These are phyloP conservation scores for Cucumis sativus DNA, from an alignment of 306 rosid species.

Conservation along the genomic window Cucumber_9930_V3 NC_026660.2:7889001-7889500, in stretches of 20 bases:
- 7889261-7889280: not conserved
- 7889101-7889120: too few species aligned
- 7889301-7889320: too few species aligned
- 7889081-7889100: too few species aligned
- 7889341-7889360: not conserved
- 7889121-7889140: too few species aligned
- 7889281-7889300: not conserved
- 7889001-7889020: too few species aligned
- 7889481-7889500: not conserved
- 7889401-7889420: constrained; percentile 2
- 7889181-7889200: not conserved
- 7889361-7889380: not conserved
- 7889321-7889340: not conserved
- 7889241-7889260: not conserved
- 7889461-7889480: not conserved
- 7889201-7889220: not conserved
- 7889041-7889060: too few species aligned
- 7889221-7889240: not conserved
- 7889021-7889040: too few species aligned
- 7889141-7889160: too few species aligned
- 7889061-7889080: too few species aligned
- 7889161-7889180: too few species aligned
- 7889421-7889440: not conserved
- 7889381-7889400: not conserved
- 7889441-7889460: not conserved